phyloP scores from a whole-genome alignment of 108 stramenopile genomes.

The Craspedostauros australis region DNA sequence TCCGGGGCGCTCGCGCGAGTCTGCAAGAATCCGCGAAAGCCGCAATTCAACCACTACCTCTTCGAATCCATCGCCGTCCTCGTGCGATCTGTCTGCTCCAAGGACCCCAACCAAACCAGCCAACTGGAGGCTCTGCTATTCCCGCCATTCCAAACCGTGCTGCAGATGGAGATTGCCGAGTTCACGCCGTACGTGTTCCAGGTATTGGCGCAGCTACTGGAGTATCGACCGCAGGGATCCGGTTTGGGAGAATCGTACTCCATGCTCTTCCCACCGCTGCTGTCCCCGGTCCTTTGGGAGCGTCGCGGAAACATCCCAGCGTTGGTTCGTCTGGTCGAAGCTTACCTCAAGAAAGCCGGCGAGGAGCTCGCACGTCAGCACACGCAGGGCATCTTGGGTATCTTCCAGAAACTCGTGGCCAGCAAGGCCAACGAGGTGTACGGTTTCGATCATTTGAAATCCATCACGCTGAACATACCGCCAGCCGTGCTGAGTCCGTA shows the following conservation, averaged over 20 bases:
- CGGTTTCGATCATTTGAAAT: constrained; percentile 73
- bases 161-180: constrained; percentile 91
- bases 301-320: constrained; percentile 92
- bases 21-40: constrained; percentile 93
- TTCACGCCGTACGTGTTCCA: constrained; percentile 99
- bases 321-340: constrained; percentile 78
- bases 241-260: constrained; percentile 78
- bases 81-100: constrained; percentile 68
- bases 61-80: constrained; percentile 96
- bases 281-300: constrained; percentile 88
- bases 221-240: constrained; percentile 61
- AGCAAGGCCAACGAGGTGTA: constrained; percentile 56
- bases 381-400: constrained; percentile 43
- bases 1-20: constrained; percentile 74
- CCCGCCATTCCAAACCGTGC: constrained; percentile 85
- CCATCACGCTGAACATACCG: constrained; percentile 59
- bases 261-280: constrained; percentile 75
- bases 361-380: constrained; percentile 39
- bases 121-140: constrained; percentile 88
- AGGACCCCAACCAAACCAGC: constrained; percentile 49
- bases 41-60: constrained; percentile 95
- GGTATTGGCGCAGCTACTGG: constrained; percentile 91
- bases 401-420: constrained; percentile 89
- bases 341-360: constrained; percentile 80
- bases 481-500: constrained; percentile 38